These are phyloP conservation scores for Emmonsia crescens DNA, from an alignment of 2,329 filamentous ascomycete species.

Conservation along the genomic window DNA sequence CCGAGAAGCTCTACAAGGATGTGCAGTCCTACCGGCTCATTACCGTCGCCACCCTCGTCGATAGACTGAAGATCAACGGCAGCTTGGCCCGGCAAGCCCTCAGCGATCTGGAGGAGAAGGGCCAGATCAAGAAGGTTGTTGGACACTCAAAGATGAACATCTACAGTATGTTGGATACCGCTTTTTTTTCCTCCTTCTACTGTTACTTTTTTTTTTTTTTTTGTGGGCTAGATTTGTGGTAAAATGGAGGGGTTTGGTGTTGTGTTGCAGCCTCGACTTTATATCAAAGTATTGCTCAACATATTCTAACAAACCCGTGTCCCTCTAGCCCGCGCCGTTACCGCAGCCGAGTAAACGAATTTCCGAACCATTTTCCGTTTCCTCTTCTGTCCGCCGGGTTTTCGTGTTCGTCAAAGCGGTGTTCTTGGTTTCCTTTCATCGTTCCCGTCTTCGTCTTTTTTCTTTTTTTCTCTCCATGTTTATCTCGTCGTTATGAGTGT, in stretches of 20 bases:
- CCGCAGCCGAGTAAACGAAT: conserved; percentile 33
- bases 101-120: conserved; percentile 91
- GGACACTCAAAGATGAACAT: conserved; percentile 96
- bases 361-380: conserved; percentile 15
- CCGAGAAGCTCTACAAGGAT: conserved; percentile 99
- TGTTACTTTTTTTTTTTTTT: not conserved
- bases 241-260: too few species aligned
- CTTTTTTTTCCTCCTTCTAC: not conserved
- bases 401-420: conserved; percentile 8
- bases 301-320: conserved; percentile 5
- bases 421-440: conserved; percentile 15
- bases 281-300: not conserved
- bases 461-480: conserved; percentile 8
- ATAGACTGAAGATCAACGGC: conserved; percentile 99
- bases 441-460: conserved; percentile 21
- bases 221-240: not conserved
- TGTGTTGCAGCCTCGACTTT: too few species aligned
- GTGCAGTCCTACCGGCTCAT: conserved; percentile 99
- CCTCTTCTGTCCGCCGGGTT: conserved; percentile 21
- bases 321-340: conserved; percentile 31
- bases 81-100: conserved; percentile 85
- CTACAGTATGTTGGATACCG: conserved; percentile 62
- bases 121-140: conserved; percentile 95
- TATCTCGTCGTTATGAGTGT: conserved; percentile 2
- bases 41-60: conserved; percentile 96